Evolutionary conservation across 345 rosid genomes (phyloP).

Genomic region (Physaria fendleri): DNA sequence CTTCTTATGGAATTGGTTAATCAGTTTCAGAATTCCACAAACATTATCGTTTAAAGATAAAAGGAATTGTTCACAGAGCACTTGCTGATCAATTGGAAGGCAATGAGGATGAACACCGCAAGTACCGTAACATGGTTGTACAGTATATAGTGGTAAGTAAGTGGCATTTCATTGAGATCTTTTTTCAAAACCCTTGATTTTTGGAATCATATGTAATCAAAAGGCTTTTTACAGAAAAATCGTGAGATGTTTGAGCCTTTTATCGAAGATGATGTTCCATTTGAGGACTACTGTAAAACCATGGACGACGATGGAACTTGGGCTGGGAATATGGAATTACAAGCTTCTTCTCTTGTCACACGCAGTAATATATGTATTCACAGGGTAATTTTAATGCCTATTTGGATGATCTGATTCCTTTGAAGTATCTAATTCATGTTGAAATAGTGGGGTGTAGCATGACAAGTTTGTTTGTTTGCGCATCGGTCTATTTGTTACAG

Average conservation of each 20-base stretch:
- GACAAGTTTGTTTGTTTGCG: not conserved
- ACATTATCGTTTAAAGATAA: too few species aligned
- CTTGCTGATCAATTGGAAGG: slow-evolving; percentile 91
- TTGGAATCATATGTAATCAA: not conserved
- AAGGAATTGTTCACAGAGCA: slow-evolving; percentile 72
- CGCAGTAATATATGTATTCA: slow-evolving; percentile 79
- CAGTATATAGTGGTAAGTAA: slow-evolving; percentile 57
- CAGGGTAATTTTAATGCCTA: slow-evolving; percentile 39
- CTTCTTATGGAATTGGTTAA: not conserved
- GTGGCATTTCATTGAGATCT: not conserved
- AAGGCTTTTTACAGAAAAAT: slow-evolving; percentile 40
- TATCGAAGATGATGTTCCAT: slow-evolving; percentile 85
- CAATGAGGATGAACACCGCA: slow-evolving; percentile 64
- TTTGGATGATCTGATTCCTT: not conserved
- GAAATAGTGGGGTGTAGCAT: too few species aligned
- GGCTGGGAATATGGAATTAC: slow-evolving; percentile 97
- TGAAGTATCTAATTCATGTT: too few species aligned
- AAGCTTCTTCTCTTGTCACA: slow-evolving; percentile 90
- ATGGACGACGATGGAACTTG: slow-evolving; percentile 91
- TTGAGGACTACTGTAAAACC: slow-evolving; percentile 72
- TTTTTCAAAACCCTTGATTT: not conserved
- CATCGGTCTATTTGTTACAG: slow-evolving; percentile 28
- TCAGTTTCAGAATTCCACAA: too few species aligned
- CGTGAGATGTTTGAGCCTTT: slow-evolving; percentile 82
- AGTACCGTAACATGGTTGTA: slow-evolving; percentile 66